Evolutionary conservation across 352 stramenopile species (phyloP), one percentile per base, ranked within the genome.

Genomic region (Phytophthora pistaciae): DNA sequence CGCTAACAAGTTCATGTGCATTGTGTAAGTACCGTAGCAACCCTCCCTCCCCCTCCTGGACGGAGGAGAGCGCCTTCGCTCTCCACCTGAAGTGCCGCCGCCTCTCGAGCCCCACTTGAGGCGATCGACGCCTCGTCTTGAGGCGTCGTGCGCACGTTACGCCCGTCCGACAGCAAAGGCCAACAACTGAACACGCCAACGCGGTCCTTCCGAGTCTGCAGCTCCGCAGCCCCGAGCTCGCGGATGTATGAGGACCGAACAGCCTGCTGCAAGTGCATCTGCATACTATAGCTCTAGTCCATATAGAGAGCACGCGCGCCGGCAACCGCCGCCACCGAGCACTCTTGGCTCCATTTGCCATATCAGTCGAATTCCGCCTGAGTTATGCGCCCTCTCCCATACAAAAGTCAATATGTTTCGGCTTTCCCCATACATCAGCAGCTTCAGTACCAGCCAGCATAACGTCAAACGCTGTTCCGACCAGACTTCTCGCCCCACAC

Each of bases 201-300:
- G 9, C 36, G 40, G 31, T 56, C 54, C 61, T 57, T 69, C 53
- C 62, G 62, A 69, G 62, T 69, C 53, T 57, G 42, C 29, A 52
- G 53, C 16, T 44, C 40, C 44, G 20, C 27, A 69, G 18, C 57
- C 25, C 33, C 29, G 21, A 33, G 40, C 44, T 49, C 60, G 10
- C 53, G 31, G 56, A 72, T 62, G 64, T 72, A 71, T 71, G 31
- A 60, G 54, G 38, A 52, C 57, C 49, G 20, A 42, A 71, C 64
- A 71, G 16, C 23, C 42, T 21, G 13, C 42, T 21, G 16, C 16
- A 48, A 20, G 1, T 48, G 1, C 16, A n/a, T 7, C 3, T 42
- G 25, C 36, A 42, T 42, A 29, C 25, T 29, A 29, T 29, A 29
- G 25, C 25, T 29, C 25, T 29, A 29, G 25, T 29, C 3, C 25